phyloP scores from a whole-genome alignment of 2,329 filamentous ascomycete species.

The Fusarium sp. region DNA sequence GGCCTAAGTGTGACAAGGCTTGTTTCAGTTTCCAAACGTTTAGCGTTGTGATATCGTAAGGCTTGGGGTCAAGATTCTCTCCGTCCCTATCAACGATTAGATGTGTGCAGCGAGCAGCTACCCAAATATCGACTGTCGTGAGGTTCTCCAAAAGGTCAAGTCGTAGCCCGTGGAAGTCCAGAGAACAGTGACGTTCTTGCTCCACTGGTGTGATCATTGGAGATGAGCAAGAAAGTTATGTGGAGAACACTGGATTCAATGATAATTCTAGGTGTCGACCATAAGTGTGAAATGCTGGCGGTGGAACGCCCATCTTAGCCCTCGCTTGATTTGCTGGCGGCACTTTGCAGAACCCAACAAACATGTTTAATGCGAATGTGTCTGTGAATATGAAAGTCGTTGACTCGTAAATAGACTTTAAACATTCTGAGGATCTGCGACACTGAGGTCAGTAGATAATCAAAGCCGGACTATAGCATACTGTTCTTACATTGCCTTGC shows the following conservation, averaged over 20 bases:
- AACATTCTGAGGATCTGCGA: constrained; percentile 13
- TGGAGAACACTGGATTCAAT: background rate
- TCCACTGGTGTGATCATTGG: background rate
- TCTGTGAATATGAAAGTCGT: constrained; percentile 18
- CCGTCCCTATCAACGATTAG: background rate
- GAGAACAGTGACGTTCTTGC: constrained; percentile 7
- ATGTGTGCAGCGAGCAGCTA: constrained; percentile 9
- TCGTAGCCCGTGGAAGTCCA: constrained; percentile 16
- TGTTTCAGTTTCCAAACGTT: background rate
- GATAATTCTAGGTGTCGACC: constrained; percentile 20
- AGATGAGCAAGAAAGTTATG: background rate
- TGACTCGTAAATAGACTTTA: constrained; percentile 12
- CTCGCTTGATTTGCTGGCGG: background rate
- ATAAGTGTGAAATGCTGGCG: constrained; percentile 8
- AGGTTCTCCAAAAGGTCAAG: constrained; percentile 19
- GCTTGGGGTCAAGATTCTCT: constrained; percentile 5
- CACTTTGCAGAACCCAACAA: constrained; percentile 14
- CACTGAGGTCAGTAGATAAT: background rate
- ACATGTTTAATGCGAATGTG: background rate
- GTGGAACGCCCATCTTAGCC: background rate
- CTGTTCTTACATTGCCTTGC: constrained; percentile 8
- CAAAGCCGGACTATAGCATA: background rate
- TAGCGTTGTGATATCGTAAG: constrained; percentile 4
- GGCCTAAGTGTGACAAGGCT: background rate
- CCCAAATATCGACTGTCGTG: constrained; percentile 13